Base-by-base conservation (phyloP, 1,284 basidiomycete genomes). In the Irpex sp. region DNA sequence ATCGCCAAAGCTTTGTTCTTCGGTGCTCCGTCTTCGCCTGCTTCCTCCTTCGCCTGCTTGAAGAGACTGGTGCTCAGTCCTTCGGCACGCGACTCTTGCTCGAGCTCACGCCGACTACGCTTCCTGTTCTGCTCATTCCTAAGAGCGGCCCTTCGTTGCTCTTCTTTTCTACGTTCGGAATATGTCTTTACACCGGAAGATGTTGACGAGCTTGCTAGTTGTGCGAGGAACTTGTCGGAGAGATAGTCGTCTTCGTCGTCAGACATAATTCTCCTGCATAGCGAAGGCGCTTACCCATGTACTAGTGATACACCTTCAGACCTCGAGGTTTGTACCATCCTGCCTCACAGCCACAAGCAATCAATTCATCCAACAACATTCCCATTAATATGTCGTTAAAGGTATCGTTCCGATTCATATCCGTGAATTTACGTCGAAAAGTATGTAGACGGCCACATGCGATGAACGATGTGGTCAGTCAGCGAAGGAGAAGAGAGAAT, bases 211-310 rank as follows among this genome's bases (percentile, higher is more conserved):
- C 77, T 47, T 8, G 75, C 63, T 13, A 74, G 49, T 2, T 80
- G 79, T 57, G 82, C 66, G 11, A 94, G 79, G 73, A 93, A 94
- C 71, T 92, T 93, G 79, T 93, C 90, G 13, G 91, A 93, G 57
- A 94, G 82, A 70, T 94, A 94, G 76, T 94, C 90, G 66, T 90
- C 90, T 69, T 92, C 89, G 69, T 86, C 87, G 66, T 79, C 76
- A 60, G 87, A 85, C 85, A 87, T 88, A 17, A 19, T 50, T 50
- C 49, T 4, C 3, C 26, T 26, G 26, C 26, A 50, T 7, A 17
- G 49, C 61, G 59, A 58, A 56, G 46, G 61, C 59, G 67, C 60
- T 63, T 65, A 60, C 51, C 61, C 54, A 54, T 39, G 8, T 39
- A 39, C 37, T 43, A 26, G 26, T 26, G 26, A 26, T 26, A 26